Evolutionary conservation across 495 filamentous ascomycete genomes (phyloP).

Genomic region (Podospora tetraspora): DNA sequence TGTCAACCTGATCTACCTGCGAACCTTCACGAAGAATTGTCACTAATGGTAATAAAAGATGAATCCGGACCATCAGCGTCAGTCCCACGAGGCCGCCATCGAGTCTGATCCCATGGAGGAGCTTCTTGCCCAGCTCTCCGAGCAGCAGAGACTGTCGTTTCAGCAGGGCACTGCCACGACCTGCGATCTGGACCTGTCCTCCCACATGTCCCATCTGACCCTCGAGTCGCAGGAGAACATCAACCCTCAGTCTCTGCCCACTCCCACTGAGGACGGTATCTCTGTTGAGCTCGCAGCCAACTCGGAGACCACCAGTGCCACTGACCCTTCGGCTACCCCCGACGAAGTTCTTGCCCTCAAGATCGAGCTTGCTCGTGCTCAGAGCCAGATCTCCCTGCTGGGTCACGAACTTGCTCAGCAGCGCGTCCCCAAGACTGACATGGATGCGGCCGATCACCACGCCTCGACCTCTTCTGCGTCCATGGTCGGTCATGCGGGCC

Average conservation of each 20-base stretch:
- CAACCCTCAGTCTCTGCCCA: background rate
- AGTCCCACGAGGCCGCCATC: slow-evolving; percentile 1
- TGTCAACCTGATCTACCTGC: background rate
- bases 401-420: slow-evolving; percentile 78
- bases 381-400: slow-evolving; percentile 72
- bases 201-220: background rate
- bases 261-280: slow-evolving; percentile 22
- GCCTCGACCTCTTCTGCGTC: background rate
- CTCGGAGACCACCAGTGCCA: background rate
- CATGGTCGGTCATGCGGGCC: background rate
- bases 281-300: slow-evolving; percentile 41
- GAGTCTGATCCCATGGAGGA: slow-evolving; percentile 51
- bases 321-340: slow-evolving; percentile 22
- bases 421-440: slow-evolving; percentile 46
- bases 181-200: background rate
- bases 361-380: slow-evolving; percentile 74
- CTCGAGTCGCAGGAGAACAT: background rate
- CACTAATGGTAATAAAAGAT: slow-evolving; percentile 43
- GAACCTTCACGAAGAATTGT: background rate
- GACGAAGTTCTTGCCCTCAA: slow-evolving; percentile 50
- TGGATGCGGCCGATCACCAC: background rate
- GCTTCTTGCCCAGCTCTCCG: slow-evolving; percentile 59
- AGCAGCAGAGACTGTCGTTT: slow-evolving; percentile 56
- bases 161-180: slow-evolving; percentile 30
- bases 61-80: slow-evolving; percentile 23